Base-by-base conservation (phyloP, 352 stramenopile species). In the Blastocystis sp. region DNA sequence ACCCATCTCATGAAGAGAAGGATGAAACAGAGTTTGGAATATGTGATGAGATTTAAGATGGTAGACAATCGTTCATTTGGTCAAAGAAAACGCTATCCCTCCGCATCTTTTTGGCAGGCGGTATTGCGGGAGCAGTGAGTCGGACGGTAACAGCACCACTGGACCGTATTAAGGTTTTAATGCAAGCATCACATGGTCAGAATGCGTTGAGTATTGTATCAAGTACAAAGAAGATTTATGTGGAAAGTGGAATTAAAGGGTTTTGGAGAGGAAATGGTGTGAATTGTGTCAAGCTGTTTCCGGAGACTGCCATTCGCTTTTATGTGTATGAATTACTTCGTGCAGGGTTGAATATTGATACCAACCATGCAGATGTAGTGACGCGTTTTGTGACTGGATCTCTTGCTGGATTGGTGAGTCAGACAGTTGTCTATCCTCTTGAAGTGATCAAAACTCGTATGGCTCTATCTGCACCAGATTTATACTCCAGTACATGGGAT, bases 271-370 rank as follows among this genome's bases (percentile, higher is more conserved):
- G 88, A 9, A 90, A 90, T 39, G 87, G 87, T 11, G 63, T 73
- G 27, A 90, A 90, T 51, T 88, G 89, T n/a, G 35, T 90, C 12
- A 90, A 90, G 35, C 85, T 90, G 21, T 88, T 88, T 39, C 88
- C 88, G 1, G 88, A 90, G 39, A 83, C 77, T 0, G 88, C 87
- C 14, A 89, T 89, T 66, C 81, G 87, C 19, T 90, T 90, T 32
- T 78, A 85, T 32, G 69, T 86, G 7, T 90, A 89, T 49, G 88
- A 90, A 56, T 29, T 75, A 24, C 39, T 86, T 5, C 75, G 75
- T 37, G 61, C 57, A 19, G n/a, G 57, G 58, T 37, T 86, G 9
- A 86, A 86, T 37, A 86, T 86, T n/a, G 61, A 86, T 11, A 86
- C 75, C 0, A 16, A 86, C 32, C 57, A 86, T 32, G 57, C 75